Evolutionary conservation across 441 rosid species (phyloP), one percentile per base, ranked within the genome.

Genomic region (Lepidium campestre): DNA sequence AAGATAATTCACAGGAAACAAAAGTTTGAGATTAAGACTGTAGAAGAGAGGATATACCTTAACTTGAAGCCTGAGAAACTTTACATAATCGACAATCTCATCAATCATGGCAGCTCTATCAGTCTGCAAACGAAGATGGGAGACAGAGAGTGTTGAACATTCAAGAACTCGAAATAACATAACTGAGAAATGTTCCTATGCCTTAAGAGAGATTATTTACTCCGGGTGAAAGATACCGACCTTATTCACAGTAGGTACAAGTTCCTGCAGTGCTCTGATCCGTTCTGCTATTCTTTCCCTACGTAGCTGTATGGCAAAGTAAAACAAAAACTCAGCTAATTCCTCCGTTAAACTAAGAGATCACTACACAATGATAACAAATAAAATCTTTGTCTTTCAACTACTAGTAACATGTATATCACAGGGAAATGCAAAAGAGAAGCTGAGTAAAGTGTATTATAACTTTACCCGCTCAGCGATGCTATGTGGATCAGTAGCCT

Each of bases 401-500:
- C 15, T 7, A 48, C 19, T 5, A 31, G n/a, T 34, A 47, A 62
- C 34, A 45, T 67, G 49, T 67, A 35, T 46, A 36, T 12, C 39
- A 56, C 20, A 35, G 0, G 3, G 4, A 35, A 12, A 20, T 4
- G 17, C 27, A 41, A 40, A 14, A 35, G 23, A 29, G 10, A 58
- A 48, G 7, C 54, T 20, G 10, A 37, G 9, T 2, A 0, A 22
- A 60, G 53, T 40, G 27, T 53, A 66, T 17, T 23, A 58, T 29
- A 55, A 20, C 71, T 79, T 44, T 86, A 91, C 98, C 81, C 99
- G 72, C 73, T 94, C 99, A 71, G 99, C 99, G 47, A 94, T 94
- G 83, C 99, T 94, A 70, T 94, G 99, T 53, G 99, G 99, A 87
- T 94, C 99, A 41, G 99, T 94, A 58, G 99, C 99, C 65, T 94